Evolutionary conservation across 768 basidiomycete genomes (phyloP).

Genomic region (Amanita brunnescens): DNA sequence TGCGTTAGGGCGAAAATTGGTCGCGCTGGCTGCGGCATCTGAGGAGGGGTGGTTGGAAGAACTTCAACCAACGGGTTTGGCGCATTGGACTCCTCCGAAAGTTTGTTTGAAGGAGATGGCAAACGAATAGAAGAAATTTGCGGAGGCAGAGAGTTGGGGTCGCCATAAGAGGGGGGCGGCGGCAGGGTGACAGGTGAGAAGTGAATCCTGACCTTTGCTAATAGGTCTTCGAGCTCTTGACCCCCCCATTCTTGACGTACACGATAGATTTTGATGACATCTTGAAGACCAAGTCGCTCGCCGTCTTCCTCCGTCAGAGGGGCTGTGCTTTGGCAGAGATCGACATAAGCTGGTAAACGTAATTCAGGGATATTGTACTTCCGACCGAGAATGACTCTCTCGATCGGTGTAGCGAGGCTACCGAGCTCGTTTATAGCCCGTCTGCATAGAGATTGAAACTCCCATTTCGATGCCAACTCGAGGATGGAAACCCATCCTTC

Average conservation of each 20-base stretch:
- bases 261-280: slow-evolving; percentile 5
- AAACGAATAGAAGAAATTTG: not conserved
- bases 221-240: not conserved
- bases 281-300: not conserved
- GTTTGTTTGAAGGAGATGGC: not conserved
- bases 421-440: not conserved
- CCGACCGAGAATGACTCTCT: slow-evolving; percentile 2
- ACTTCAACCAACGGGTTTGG: too few relatives aligned
- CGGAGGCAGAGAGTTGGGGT: not conserved
- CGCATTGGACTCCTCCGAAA: too few relatives aligned
- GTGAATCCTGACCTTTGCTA: not conserved
- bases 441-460: not conserved
- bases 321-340: not conserved
- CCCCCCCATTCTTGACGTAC: slow-evolving; percentile 7
- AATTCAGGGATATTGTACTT: slow-evolving; percentile 1
- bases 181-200: not conserved
- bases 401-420: not conserved
- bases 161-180: not conserved
- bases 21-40: too few relatives aligned
- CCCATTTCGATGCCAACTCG: slow-evolving; percentile 8
- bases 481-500: too few relatives aligned
- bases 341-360: not conserved
- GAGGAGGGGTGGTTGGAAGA: too few relatives aligned
- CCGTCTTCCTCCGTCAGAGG: slow-evolving; percentile 6
- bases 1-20: too few relatives aligned